Conservation (phyloP, 306 rosid genomes). For the Pachyrhizus erosus region DNA sequence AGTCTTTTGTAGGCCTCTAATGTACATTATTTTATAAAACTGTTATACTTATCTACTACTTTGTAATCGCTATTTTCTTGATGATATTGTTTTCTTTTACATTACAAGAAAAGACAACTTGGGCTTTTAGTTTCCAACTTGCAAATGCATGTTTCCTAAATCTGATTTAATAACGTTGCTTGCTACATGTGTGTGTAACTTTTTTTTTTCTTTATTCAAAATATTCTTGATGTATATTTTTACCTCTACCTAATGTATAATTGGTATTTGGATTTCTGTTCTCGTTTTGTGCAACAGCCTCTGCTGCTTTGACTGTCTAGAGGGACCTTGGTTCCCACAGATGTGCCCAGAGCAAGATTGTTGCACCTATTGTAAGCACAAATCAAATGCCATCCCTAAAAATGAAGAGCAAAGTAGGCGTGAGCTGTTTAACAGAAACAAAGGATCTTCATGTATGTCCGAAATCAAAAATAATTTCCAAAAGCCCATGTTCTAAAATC, state of each 20-base stretch:
- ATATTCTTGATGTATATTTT: background rate
- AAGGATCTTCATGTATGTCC: conserved; percentile 76
- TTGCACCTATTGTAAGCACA: conserved; percentile 53
- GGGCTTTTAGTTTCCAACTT: conserved; percentile 6
- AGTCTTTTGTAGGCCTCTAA: background rate
- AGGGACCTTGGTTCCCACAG: conserved; percentile 57
- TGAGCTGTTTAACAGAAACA: conserved; percentile 75
- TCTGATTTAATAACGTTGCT: background rate
- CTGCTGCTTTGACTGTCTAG: conserved; percentile 46
- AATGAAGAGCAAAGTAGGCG: conserved; percentile 89
- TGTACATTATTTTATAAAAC: background rate
- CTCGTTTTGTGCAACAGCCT: conserved; percentile 45
- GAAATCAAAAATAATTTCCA: conserved; percentile 76
- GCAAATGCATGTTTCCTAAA: conserved; percentile 10
- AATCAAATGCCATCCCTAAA: conserved; percentile 97
- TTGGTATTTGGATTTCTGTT: conserved; percentile 28
- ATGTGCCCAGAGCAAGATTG: conserved; percentile 61
- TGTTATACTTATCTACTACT: conserved; percentile 10
- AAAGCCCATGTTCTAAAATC: conserved; percentile 65
- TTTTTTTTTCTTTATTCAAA: background rate
- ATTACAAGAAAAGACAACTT: background rate
- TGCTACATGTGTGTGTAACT: background rate
- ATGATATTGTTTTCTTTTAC: background rate
- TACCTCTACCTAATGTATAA: background rate
- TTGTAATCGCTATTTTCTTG: background rate